Base-by-base conservation (phyloP, 2,329 filamentous ascomycete species). In the Penicillium corylophilum region DNA sequence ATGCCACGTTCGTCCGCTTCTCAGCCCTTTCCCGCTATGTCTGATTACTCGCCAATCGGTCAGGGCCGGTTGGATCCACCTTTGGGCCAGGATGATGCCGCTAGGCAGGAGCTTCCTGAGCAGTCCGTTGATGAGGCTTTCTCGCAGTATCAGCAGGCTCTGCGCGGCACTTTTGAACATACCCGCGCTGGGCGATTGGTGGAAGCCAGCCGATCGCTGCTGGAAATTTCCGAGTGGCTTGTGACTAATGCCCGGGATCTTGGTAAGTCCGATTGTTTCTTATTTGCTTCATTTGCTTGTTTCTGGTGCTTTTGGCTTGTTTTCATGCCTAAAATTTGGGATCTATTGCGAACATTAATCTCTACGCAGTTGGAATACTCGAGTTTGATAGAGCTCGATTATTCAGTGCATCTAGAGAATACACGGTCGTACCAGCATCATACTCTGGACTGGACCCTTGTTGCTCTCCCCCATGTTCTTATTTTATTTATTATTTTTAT, bases 141-240 rank as follows among this genome's bases (percentile, higher is more conserved):
- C 75, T 79, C 81, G 38, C 76, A 77, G 53, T 86, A 85, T 59
- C 79, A 83, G 60, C 75, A 70, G 46, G 77, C 78, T 45, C 69
- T 86, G 45, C 77, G 72, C 75, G 77, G 77, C 48, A 87, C 90
- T 10, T 94, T 93, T 64, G 84, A 88, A 57, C 82, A 86, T 58
- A 86, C 90, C 48, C 81, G 81, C 48, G 78, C 83, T 54, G 83
- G 84, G 23, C 75, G 79, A 50, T 74, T 89, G 61, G 74, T 73
- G 45, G 82, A 86, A 56, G 83, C 84, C 38, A 81, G 80, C 53
- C 71, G 73, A 54, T 79, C 80, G 48, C 71, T 89, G 44, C 70
- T 86, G 50, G 76, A 83, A 53, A 78, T 87, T 59, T 86, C 85
- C 35, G 80, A 84, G 59, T 89, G 86, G 82, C 73, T 89, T 44